Base-by-base conservation (phyloP, 805 yeast genomes). In the Phaffomyces thermotolerans region DNA sequence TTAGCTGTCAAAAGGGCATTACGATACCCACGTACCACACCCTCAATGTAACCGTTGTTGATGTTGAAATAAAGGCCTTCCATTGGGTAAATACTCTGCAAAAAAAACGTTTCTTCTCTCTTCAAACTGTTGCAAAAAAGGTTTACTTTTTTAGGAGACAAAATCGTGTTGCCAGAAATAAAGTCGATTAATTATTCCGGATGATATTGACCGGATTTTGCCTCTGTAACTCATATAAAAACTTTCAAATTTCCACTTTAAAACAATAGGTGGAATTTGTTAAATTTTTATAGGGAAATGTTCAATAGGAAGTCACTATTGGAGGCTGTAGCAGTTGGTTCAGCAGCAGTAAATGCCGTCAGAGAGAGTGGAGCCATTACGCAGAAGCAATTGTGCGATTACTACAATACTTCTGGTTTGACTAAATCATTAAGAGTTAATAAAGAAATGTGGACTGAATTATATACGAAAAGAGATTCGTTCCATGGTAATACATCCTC, bases 31-130 rank as follows among this genome's bases (percentile, higher is more conserved):
- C 99, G 81, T 35, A 91, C 95, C 30, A 95, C 77, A 37, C 91
- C 99, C 67, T 93, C 99, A 53, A 93, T 75, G 68, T 75, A 93
- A 20, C 99, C 99, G 63, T 57, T 55, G 41, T 91, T 90, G 50
- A 89, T 73, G 69, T 93, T 93, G 70, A 93, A 93, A 65, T 73
- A 88, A 40, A 91, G 74, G 24, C 97, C 97, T 64, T 93, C 98
- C 99, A 91, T 91, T 42, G 29, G 29, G 13, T 23, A 24, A 24
- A n/a, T 17, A 5, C 5, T 20, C 14, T 4, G 22, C 22, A 20
- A 20, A 20, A n/a, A 20, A 20, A 4, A 8, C 15, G 38, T 24
- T 25, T 36, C 13, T 24, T n/a, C 17, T 30, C 17, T 14, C 14
- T 30, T 8, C 4, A n/a, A 30, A 30, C 3, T 20, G 22, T 20